Evolutionary conservation across 176 grass and related monocot genomes (phyloP).

Genomic region (Oryza rufipogon): DNA sequence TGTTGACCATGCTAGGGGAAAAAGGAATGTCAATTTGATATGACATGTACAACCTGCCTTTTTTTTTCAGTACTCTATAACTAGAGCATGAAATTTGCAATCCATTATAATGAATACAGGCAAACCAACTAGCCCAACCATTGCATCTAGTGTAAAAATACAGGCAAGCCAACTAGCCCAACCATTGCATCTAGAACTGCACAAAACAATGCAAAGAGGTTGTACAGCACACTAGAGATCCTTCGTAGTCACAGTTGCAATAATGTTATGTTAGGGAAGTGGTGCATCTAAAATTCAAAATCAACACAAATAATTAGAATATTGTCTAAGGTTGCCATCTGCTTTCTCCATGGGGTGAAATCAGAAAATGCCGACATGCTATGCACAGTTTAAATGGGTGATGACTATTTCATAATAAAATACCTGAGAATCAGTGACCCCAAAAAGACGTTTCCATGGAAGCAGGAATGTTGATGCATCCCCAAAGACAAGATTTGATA

Average conservation of each 20-base stretch:
- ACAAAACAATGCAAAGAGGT: conserved; percentile 6
- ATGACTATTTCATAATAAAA: conserved; percentile 21
- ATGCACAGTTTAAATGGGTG: conserved; percentile 4
- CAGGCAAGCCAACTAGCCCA: background rate
- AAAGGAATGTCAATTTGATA: background rate
- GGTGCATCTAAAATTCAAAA: conserved; percentile 14
- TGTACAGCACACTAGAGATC: conserved; percentile 4
- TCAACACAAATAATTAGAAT: background rate
- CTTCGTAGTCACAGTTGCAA: conserved; percentile 1
- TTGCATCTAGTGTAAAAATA: conserved; percentile 18
- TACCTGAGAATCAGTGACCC: conserved; percentile 98
- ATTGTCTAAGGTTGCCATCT: background rate
- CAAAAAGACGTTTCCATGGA: conserved; percentile 98
- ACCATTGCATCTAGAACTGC: conserved; percentile 15
- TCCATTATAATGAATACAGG: background rate
- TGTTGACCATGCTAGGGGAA: background rate
- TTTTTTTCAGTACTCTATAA: background rate
- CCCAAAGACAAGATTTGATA: conserved; percentile 97
- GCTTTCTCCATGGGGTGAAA: conserved; percentile 15
- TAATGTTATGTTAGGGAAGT: conserved; percentile 8
- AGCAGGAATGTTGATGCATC: conserved; percentile 90
- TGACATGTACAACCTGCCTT: background rate
- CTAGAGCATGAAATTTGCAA: conserved; percentile 12
- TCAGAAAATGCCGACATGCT: conserved; percentile 18
- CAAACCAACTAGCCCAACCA: conserved; percentile 3